phyloP scores from a whole-genome alignment of 2,329 filamentous ascomycete species.

The Cladosporium sp. region DNA sequence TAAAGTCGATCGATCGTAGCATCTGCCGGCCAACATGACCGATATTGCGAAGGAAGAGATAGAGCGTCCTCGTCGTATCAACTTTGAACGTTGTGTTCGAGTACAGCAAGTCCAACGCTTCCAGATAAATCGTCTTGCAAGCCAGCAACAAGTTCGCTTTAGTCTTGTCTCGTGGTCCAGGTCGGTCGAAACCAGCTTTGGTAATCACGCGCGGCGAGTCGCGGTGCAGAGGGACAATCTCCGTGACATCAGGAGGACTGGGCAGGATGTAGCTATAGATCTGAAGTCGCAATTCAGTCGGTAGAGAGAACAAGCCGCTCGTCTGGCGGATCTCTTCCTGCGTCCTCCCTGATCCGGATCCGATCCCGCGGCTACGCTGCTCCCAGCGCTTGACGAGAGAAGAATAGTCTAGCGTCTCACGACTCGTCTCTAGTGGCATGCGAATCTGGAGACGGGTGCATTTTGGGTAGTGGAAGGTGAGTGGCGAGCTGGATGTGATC shows the following conservation, averaged over 20 bases:
- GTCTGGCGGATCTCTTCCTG: not conserved
- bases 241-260: slow-evolving; percentile 17
- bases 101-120: slow-evolving; percentile 46
- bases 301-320: slow-evolving; percentile 43
- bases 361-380: slow-evolving; percentile 13
- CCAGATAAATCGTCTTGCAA: slow-evolving; percentile 38
- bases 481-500: not conserved
- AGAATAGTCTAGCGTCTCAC: not conserved
- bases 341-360: slow-evolving; percentile 9
- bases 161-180: slow-evolving; percentile 34
- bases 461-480: slow-evolving; percentile 22
- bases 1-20: slow-evolving; percentile 23
- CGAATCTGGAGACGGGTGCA: slow-evolving; percentile 24
- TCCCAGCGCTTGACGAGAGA: slow-evolving; percentile 9
- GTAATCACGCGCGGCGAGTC: slow-evolving; percentile 27
- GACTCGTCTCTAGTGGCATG: slow-evolving; percentile 23
- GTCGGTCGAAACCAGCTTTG: slow-evolving; percentile 18
- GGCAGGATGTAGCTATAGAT: slow-evolving; percentile 45
- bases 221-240: slow-evolving; percentile 22
- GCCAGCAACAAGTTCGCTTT: slow-evolving; percentile 40
- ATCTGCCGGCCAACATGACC: slow-evolving; percentile 24
- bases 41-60: slow-evolving; percentile 35
- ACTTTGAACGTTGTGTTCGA: slow-evolving; percentile 43
- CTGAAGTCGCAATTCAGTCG: slow-evolving; percentile 48
- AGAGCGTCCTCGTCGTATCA: slow-evolving; percentile 43